Evolutionary conservation across 768 basidiomycete genomes (phyloP).

Genomic region (Auriculariales sp.): DNA sequence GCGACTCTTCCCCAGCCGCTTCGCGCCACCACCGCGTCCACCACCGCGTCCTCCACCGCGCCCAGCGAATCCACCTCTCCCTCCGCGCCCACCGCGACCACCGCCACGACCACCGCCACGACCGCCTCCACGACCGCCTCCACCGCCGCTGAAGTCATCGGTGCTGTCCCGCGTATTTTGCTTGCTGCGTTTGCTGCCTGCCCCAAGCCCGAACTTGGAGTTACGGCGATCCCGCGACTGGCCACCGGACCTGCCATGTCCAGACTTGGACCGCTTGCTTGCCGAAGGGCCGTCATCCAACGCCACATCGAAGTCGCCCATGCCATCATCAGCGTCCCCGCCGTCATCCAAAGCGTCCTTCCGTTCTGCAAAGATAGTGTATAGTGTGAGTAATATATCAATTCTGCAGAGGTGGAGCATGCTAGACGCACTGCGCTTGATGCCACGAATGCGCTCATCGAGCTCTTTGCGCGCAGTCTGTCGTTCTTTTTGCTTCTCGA

Average conservation of each 20-base stretch:
- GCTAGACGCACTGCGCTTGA: slow-evolving; percentile 69
- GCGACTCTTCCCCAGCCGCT: no score
- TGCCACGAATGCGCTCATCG: slow-evolving; percentile 68
- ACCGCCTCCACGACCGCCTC: slow-evolving; percentile 23
- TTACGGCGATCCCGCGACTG: slow-evolving; percentile 52
- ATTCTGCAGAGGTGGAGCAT: neutral
- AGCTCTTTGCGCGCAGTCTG: slow-evolving; percentile 84
- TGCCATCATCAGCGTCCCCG: slow-evolving; percentile 33
- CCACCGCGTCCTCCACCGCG: no score
- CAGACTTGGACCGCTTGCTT: slow-evolving; percentile 33
- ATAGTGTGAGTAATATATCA: slow-evolving; percentile 1
- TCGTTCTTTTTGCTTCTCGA: slow-evolving; percentile 85
- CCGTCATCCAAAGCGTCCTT: slow-evolving; percentile 65
- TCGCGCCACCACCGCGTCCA: no score
- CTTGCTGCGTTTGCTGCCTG: slow-evolving; percentile 51
- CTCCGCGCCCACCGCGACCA: no score
- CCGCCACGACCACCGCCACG: no score
- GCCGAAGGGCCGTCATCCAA: slow-evolving; percentile 72
- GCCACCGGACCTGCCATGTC: slow-evolving; percentile 14
- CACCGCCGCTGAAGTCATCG: slow-evolving; percentile 42
- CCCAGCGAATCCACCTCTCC: no score
- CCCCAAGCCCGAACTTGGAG: slow-evolving; percentile 67
- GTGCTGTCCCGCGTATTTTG: slow-evolving; percentile 73
- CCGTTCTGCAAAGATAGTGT: slow-evolving; percentile 41
- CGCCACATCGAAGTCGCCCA: slow-evolving; percentile 67